phyloP scores from a whole-genome alignment of 2,329 filamentous ascomycete species.

The Phyllosticta citribraziliensis region DNA sequence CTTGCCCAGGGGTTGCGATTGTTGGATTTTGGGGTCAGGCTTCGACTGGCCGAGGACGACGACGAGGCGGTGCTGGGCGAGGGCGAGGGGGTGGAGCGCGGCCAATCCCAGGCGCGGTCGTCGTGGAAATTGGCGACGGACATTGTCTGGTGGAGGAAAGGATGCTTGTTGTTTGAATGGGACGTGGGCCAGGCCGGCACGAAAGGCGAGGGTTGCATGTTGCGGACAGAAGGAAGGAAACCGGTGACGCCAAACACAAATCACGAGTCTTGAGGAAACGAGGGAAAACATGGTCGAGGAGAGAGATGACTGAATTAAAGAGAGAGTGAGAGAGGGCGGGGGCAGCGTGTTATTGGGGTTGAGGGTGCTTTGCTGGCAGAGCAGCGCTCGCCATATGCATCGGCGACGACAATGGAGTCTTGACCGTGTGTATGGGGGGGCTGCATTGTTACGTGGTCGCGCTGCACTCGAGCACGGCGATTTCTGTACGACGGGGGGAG shows the following conservation, averaged over 20 bases:
- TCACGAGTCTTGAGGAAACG: background rate
- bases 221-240: background rate
- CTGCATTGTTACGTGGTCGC: background rate
- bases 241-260: background rate
- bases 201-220: slow-evolving; percentile 6
- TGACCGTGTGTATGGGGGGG: background rate
- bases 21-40: slow-evolving; percentile 28
- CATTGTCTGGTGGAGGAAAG: slow-evolving; percentile 27
- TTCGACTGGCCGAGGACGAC: slow-evolving; percentile 28
- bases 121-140: slow-evolving; percentile 33
- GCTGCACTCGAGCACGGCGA: background rate
- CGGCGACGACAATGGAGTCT: background rate
- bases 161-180: slow-evolving; percentile 13
- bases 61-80: slow-evolving; percentile 17
- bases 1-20: slow-evolving; percentile 31
- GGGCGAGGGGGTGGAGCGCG: slow-evolving; percentile 24
- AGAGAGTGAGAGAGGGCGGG: background rate
- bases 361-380: background rate
- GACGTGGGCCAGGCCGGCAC: slow-evolving; percentile 3
- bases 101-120: slow-evolving; percentile 25
- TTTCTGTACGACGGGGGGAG: background rate
- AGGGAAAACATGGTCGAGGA: background rate
- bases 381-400: background rate
- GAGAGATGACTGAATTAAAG: background rate
- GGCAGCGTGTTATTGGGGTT: background rate